Base-by-base conservation (phyloP, 225 moss, liverwort and hornwort genomes). In the Pseudoscleropodium purum region DNA sequence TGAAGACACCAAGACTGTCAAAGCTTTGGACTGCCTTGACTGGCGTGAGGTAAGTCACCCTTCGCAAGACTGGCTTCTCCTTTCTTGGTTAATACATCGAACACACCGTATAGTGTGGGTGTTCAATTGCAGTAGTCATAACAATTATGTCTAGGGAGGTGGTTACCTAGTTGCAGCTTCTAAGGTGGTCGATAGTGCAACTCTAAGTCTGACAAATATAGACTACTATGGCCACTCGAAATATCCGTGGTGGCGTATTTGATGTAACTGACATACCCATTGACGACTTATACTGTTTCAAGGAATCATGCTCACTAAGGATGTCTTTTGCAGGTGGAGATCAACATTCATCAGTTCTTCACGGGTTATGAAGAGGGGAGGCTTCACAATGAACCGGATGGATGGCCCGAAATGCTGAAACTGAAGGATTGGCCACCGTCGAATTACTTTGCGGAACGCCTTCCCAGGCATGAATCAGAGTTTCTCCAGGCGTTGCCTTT, bases 391-490 rank as follows among this genome's bases (percentile, higher is more conserved):
- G 85, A 80, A 3, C 94, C 91, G 34, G 84, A 85, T 76, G 96
- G 95, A 72, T 96, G 97, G 96, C 98, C 98, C 30, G 97, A 98
- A 90, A 96, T 98, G 96, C 89, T 97, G 79, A 98, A 97, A 89
- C 87, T 98, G 68, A 98, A 98, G 90, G 98, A 98, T 82, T 98
- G 98, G 98, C 98, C 98, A 5, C 98, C 98, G 23, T 93, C 95
- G 13, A 98, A 95, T 76, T 93, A 91, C 86, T 98, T 98, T 85
- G 94, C 94, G 23, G 98, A 98, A 88, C 96, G 97, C n/a, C 95
- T 98, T 77, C 98, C 98, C 61, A 93, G 97, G 51, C 97, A 98
- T 91, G 94, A 94, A 49, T 87, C 93, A 49, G 98, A 98, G 91
- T 98, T 98, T 91, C 93, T 98, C 20, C 93, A 91, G 85, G 94